Evolutionary conservation across 192 early-diverging fungal species (phyloP).

Genomic region (Coemansia sp.): DNA sequence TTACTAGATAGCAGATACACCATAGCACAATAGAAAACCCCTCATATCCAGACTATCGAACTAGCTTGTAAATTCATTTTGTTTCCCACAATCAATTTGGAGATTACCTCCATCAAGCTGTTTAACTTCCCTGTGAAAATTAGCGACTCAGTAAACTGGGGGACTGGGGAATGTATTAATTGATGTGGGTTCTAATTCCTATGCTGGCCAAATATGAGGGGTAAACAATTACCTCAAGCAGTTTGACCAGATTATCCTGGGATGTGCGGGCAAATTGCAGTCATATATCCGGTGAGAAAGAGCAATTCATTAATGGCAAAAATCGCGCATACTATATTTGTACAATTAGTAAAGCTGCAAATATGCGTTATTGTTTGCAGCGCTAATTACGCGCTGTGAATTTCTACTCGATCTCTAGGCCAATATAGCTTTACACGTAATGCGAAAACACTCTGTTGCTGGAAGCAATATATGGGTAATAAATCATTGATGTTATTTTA

Average conservation of each 20-base stretch:
- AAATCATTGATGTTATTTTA: too few species aligned
- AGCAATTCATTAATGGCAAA: background rate
- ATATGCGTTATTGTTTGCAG: too few species aligned
- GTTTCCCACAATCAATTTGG: conserved; percentile 7
- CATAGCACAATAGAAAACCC: background rate
- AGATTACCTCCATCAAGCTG: too few species aligned
- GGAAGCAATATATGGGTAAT: background rate
- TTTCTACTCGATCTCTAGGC: background rate
- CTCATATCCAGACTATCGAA: background rate
- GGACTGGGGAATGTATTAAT: background rate
- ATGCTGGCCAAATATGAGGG: background rate
- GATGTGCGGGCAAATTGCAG: background rate
- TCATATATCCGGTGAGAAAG: background rate
- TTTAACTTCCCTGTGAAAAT: too few species aligned
- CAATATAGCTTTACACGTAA: background rate
- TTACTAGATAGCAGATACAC: background rate
- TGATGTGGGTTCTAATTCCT: background rate
- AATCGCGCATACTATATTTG: background rate
- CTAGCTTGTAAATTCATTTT: background rate
- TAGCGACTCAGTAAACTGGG: background rate
- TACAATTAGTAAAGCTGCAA: background rate
- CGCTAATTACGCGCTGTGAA: background rate
- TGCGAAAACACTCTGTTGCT: background rate
- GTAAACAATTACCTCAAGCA: background rate
- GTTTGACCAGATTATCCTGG: background rate